Evolutionary conservation across 768 basidiomycete species (phyloP).

Genomic region (Tulasnella sp.): DNA sequence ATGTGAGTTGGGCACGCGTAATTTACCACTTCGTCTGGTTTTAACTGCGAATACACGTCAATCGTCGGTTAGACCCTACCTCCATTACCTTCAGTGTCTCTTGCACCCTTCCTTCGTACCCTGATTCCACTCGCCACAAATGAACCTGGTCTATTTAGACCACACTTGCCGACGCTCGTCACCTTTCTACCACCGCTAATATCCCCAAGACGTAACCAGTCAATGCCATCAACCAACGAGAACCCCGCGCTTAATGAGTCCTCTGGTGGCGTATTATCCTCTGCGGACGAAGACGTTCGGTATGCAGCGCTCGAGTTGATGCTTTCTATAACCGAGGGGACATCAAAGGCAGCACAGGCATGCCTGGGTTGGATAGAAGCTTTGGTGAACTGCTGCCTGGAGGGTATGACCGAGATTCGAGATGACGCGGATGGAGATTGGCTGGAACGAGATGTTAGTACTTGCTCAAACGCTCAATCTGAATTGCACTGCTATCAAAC

Average conservation of each 20-base stretch:
- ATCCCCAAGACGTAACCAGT: conserved; percentile 26
- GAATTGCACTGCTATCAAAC: not conserved
- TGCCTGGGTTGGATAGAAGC: conserved; percentile 60
- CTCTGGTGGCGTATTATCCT: conserved; percentile 30
- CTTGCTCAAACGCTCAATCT: not conserved
- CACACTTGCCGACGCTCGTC: conserved; percentile 57
- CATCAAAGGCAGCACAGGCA: conserved; percentile 54
- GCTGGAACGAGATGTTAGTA: conserved; percentile 47
- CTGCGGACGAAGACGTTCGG: conserved; percentile 51
- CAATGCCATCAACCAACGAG: not conserved
- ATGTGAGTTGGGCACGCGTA: conserved; percentile 22
- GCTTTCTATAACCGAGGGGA: conserved; percentile 66
- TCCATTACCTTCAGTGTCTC: conserved; percentile 39
- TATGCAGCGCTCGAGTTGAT: conserved; percentile 73
- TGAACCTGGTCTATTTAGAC: conserved; percentile 59
- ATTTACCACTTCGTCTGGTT: not conserved
- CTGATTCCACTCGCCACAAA: conserved; percentile 60
- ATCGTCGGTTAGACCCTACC: conserved; percentile 41
- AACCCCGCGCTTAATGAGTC: conserved; percentile 22
- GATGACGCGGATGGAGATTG: conserved; percentile 36
- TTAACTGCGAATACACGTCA: not conserved
- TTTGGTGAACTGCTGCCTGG: conserved; percentile 63
- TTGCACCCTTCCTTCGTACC: conserved; percentile 54
- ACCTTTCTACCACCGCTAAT: conserved; percentile 60
- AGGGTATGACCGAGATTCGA: conserved; percentile 70